These are phyloP conservation scores for Achlya hypogyna DNA, from an alignment of 352 stramenopile genomes.

Conservation along the genomic window DNA sequence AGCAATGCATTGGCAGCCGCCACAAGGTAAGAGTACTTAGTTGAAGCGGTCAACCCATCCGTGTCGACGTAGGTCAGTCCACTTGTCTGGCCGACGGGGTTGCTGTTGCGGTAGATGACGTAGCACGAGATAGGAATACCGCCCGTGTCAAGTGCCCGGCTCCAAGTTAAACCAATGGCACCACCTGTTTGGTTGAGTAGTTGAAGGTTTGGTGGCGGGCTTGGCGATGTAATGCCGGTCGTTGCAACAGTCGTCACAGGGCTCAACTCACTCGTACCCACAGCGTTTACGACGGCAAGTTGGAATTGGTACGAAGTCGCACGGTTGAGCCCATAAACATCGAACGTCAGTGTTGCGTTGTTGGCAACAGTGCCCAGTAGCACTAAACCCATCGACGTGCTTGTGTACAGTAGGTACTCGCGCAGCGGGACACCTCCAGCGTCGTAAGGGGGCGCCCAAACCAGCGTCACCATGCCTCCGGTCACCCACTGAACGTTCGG, in stretches of 20 bases:
- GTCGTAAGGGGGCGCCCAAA: neutral
- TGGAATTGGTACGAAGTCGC: slow-evolving; percentile 46
- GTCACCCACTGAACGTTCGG: neutral
- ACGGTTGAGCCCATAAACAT: slow-evolving; percentile 38
- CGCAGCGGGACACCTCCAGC: neutral
- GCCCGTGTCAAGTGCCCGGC: slow-evolving; percentile 41
- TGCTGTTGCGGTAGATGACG: slow-evolving; percentile 43
- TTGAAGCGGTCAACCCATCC: slow-evolving; percentile 25
- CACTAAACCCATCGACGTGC: neutral
- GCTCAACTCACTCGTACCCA: slow-evolving; percentile 36
- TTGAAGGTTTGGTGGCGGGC: slow-evolving; percentile 32
- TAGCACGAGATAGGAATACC: slow-evolving; percentile 38
- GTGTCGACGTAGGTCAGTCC: slow-evolving; percentile 32
- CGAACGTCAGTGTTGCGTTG: neutral
- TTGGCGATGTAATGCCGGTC: slow-evolving; percentile 33
- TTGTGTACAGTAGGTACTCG: neutral
- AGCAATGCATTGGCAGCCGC: slow-evolving; percentile 30
- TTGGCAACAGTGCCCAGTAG: neutral
- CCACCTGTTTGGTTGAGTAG: slow-evolving; percentile 38
- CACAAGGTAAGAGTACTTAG: slow-evolving; percentile 46
- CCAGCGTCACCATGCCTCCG: neutral
- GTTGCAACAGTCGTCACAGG: slow-evolving; percentile 28
- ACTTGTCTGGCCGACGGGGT: slow-evolving; percentile 23
- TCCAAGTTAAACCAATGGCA: slow-evolving; percentile 47
- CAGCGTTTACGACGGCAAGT: slow-evolving; percentile 28